These are phyloP conservation scores for Mycena sanguinolenta DNA, from an alignment of 768 basidiomycete genomes.

Conservation along the genomic window DNA sequence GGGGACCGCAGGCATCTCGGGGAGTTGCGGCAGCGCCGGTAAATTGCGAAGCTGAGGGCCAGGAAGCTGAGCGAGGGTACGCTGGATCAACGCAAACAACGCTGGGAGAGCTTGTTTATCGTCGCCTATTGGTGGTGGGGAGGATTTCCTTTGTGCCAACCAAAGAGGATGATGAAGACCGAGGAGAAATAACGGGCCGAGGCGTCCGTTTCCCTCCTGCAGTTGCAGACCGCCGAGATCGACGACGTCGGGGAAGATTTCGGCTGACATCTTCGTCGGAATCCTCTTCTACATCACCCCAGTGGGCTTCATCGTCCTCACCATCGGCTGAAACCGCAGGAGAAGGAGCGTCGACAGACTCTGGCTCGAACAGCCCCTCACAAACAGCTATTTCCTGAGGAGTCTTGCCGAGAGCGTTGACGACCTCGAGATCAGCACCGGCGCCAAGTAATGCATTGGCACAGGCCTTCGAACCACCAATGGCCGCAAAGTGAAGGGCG, in stretches of 20 bases:
- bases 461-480: slow-evolving; percentile 75
- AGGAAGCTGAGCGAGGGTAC: slow-evolving; percentile 75
- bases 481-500: slow-evolving; percentile 86
- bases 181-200: slow-evolving; percentile 28
- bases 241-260: slow-evolving; percentile 51
- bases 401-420: slow-evolving; percentile 78
- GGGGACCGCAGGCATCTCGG: slow-evolving; percentile 73
- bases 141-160: neutral
- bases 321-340: slow-evolving; percentile 19
- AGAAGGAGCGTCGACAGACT: slow-evolving; percentile 1
- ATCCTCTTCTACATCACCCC: slow-evolving; percentile 81
- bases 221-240: slow-evolving; percentile 42
- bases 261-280: slow-evolving; percentile 58
- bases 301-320: slow-evolving; percentile 70
- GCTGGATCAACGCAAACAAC: slow-evolving; percentile 80
- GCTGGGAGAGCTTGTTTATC: slow-evolving; percentile 62
- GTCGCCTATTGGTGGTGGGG: slow-evolving; percentile 43
- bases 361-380: slow-evolving; percentile 57
- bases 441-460: slow-evolving; percentile 77
- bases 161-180: slow-evolving; percentile 34
- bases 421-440: slow-evolving; percentile 85
- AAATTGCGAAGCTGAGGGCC: slow-evolving; percentile 68
- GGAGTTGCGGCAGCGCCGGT: slow-evolving; percentile 75
- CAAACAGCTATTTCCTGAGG: slow-evolving; percentile 69
- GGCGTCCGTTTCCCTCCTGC: slow-evolving; percentile 46